phyloP scores from a whole-genome alignment of 768 basidiomycete species.

The Amanita muscaria region DNA sequence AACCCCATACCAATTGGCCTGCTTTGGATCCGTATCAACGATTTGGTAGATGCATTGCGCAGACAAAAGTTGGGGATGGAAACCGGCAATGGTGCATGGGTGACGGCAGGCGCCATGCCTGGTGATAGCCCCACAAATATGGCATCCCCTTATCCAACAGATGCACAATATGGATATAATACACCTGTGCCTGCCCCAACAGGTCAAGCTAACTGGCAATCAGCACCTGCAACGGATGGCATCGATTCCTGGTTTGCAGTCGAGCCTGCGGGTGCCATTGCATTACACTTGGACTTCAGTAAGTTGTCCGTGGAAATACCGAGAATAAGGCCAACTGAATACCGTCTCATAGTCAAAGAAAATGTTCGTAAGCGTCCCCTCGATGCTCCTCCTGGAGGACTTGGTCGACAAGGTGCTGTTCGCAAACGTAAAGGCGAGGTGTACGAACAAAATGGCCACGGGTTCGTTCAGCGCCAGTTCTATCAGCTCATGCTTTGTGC shows the following conservation, averaged over 20 bases:
- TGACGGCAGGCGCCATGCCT: conserved; percentile 87
- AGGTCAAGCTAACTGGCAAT: conserved; percentile 12
- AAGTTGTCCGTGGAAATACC: conserved; percentile 23
- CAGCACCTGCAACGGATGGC: conserved; percentile 47
- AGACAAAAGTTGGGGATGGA: conserved; percentile 89
- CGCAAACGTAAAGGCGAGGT: conserved; percentile 97
- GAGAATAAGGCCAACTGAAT: conserved; percentile 11
- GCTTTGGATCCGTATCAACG: conserved; percentile 89
- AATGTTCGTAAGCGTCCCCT: conserved; percentile 94
- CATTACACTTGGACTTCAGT: conserved; percentile 88
- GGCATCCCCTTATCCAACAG: conserved; percentile 25
- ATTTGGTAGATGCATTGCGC: conserved; percentile 87
- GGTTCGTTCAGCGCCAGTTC: conserved; percentile 95
- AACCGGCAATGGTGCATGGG: conserved; percentile 86
- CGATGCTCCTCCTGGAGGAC: conserved; percentile 75
- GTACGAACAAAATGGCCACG: conserved; percentile 99
- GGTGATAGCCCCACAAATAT: conserved; percentile 38
- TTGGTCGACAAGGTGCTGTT: conserved; percentile 96
- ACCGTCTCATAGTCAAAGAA: conserved; percentile 77
- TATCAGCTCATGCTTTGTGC: conserved; percentile 98
- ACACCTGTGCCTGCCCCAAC: conserved; percentile 27
- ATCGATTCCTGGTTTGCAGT: conserved; percentile 97
- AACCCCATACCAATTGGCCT: conserved; percentile 88
- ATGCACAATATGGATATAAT: conserved; percentile 40
- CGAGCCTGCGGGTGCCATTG: conserved; percentile 93